phyloP scores from a whole-genome alignment of 176 grass and related monocot species.

The Secale cereale region DNA sequence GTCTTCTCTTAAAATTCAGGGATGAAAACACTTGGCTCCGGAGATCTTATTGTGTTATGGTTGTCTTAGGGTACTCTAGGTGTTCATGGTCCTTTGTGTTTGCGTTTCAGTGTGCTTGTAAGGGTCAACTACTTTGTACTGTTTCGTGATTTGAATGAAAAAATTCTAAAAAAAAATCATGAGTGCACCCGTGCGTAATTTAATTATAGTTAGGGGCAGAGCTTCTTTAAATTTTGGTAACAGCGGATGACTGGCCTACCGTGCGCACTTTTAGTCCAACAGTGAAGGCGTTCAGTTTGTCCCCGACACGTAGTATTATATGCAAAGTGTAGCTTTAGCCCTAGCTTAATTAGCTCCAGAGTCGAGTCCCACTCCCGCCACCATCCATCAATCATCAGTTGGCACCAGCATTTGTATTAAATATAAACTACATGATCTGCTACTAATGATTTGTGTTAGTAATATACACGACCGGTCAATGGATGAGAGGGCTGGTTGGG shows the following conservation, averaged over 20 bases:
- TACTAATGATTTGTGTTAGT: background rate
- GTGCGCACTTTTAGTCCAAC: constrained; percentile 22
- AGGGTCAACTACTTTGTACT: too few species aligned
- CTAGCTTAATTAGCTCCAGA: background rate
- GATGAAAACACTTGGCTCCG: too few species aligned
- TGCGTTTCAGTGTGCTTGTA: too few species aligned
- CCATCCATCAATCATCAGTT: constrained; percentile 17
- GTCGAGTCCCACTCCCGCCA: constrained; percentile 2
- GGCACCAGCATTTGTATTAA: background rate
- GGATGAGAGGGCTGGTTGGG: background rate
- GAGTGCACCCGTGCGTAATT: background rate
- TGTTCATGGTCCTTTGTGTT: too few species aligned
- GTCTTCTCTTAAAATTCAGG: too few species aligned
- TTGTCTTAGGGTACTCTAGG: too few species aligned
- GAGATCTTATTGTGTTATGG: too few species aligned
- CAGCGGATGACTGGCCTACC: constrained; percentile 27
- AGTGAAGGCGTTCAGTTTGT: constrained; percentile 22
- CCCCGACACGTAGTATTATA: background rate
- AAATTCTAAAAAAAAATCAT: too few species aligned
- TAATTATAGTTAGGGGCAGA: background rate
- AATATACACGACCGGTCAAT: background rate
- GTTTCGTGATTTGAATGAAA: too few species aligned
- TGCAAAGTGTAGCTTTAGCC: background rate
- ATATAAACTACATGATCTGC: background rate
- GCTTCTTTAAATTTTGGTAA: constrained; percentile 16